Percentiles rank a stretch among this genome's conserved stretches.
These are phyloP conservation scores for Friedmanniomyces endolithicus DNA, from an alignment of 495 filamentous ascomycete genomes.

Conservation along the genomic window DNA sequence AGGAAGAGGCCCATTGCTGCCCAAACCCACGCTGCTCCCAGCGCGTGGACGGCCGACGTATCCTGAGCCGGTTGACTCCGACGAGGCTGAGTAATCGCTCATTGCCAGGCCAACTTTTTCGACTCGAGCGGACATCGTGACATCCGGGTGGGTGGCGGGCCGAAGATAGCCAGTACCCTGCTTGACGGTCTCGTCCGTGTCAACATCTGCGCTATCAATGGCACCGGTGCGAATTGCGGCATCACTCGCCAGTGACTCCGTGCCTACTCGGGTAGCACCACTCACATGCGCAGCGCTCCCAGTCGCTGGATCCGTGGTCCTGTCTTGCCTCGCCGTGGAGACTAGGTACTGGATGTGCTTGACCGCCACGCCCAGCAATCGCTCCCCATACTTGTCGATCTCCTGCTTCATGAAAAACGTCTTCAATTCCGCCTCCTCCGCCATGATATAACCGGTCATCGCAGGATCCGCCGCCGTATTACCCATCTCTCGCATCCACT, in stretches of 20 bases:
- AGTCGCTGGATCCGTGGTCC: neutral
- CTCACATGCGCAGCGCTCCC: neutral
- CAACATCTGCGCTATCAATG: neutral
- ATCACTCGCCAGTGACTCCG: too few species aligned
- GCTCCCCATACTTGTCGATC: slow-evolving; percentile 1
- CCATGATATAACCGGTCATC: neutral
- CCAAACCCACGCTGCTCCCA: neutral
- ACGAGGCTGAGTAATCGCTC: neutral
- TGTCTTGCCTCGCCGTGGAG: neutral
- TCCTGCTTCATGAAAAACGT: slow-evolving; percentile 8
- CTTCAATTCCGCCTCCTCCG: neutral
- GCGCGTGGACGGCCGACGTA: neutral
- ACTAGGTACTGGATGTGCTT: neutral
- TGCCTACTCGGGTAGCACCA: neutral
- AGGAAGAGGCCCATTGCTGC: neutral
- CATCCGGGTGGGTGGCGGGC: neutral
- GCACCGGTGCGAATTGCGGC: too few species aligned
- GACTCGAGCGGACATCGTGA: neutral
- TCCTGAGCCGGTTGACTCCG: neutral
- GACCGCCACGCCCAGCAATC: neutral
- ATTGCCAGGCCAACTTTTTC: neutral
- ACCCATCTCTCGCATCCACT: slow-evolving; percentile 6
- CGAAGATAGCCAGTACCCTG: neutral
- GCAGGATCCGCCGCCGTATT: neutral
- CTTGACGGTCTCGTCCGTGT: neutral